Evolutionary conservation across 495 filamentous ascomycete species (phyloP), one percentile per base, ranked within the genome.

Genomic region (Parmelia sp.): DNA sequence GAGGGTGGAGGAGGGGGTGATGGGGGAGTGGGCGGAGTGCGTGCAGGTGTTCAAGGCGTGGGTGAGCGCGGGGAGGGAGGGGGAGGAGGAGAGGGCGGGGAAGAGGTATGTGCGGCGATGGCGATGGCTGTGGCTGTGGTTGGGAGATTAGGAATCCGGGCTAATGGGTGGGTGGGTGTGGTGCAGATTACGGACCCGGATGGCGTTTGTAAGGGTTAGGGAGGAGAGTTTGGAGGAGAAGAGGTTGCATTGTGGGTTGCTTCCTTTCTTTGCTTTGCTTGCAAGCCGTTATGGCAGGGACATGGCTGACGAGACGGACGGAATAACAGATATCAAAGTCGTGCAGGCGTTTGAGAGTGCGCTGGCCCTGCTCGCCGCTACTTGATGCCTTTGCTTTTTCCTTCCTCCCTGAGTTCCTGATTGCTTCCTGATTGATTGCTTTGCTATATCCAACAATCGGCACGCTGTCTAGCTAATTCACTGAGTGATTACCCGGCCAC

Each of bases 261-360:
- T 15, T 9, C 47, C 36, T 25, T 2, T 29, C 10, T 9, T 25
- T 25, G 12, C 44, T 25, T 25, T 25, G 0, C 33, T 44, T 35
- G 45, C 51, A n/a, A n/a, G n/a, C n/a, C n/a, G n/a, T n/a, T n/a
- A n/a, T n/a, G n/a, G n/a, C n/a, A n/a, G n/a, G n/a, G n/a, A n/a
- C n/a, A n/a, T n/a, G n/a, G n/a, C n/a, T n/a, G n/a, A n/a, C n/a
- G n/a, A n/a, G n/a, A n/a, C n/a, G n/a, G n/a, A n/a, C n/a, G n/a
- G n/a, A n/a, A n/a, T 19, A 33, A n/a, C 1, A 68, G 89, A 91
- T 70, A 78, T 79, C 51, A 82, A 90, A 68, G 90, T 94, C 47
- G 88, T 94, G 14, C 82, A 84, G 68, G 90, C 90, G 36, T 94
- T 94, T 70, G 83, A 92, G 71, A 90, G 80, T 72, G 90, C 90